These are phyloP conservation scores for Aspergillus melleus DNA, from an alignment of 2,329 filamentous ascomycete genomes.

Conservation along the genomic window DNA sequence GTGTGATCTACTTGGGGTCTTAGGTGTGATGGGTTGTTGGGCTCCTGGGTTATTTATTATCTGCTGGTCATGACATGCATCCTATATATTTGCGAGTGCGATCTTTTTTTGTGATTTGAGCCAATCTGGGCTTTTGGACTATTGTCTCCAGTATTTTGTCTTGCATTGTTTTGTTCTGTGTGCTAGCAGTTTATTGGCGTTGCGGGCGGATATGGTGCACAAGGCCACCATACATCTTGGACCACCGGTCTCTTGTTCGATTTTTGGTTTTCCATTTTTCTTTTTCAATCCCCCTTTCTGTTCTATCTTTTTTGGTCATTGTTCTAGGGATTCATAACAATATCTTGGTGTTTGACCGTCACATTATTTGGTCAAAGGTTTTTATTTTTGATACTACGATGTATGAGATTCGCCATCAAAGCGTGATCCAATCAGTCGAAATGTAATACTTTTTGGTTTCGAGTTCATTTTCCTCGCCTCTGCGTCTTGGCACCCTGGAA, in stretches of 20 bases:
- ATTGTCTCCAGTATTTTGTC: conserved; percentile 1
- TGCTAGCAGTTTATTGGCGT: conserved; percentile 6
- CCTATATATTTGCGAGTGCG: conserved; percentile 8
- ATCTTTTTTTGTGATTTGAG: conserved; percentile 2
- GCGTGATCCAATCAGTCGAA: background rate
- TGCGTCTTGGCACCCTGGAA: background rate
- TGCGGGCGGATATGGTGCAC: conserved; percentile 4
- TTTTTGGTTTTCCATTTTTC: background rate
- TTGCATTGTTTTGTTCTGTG: conserved; percentile 1
- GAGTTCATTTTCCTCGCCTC: background rate
- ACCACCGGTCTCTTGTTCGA: background rate
- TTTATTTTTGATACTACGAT: background rate
- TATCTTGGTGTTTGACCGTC: background rate
- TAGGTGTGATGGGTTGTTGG: conserved; percentile 14
- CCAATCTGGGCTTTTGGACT: background rate
- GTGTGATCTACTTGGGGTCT: conserved; percentile 13
- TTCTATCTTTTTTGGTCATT: background rate
- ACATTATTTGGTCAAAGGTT: background rate
- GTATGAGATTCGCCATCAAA: background rate
- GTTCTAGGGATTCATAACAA: background rate
- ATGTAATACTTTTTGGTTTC: conserved; percentile 1
- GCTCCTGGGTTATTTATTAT: background rate
- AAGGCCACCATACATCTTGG: background rate
- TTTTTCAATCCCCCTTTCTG: background rate
- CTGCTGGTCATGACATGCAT: conserved; percentile 15